Base-by-base conservation (phyloP, 1,139 yeast species). In the Debaryomyces sp. region DNA sequence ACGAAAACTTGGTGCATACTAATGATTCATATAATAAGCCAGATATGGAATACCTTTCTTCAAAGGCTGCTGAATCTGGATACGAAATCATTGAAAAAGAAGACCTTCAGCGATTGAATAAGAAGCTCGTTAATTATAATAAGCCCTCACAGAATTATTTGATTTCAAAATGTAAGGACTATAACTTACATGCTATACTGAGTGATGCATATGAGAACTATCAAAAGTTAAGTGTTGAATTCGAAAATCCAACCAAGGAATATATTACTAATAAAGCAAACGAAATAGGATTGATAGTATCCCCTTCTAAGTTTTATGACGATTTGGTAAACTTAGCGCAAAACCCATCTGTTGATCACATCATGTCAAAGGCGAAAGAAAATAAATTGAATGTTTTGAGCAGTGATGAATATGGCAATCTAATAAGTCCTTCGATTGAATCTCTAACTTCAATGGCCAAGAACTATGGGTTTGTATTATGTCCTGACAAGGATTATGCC, bases 91-190 rank as follows among this genome's bases (percentile, higher is more conserved):
- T 68, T 22, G 55, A 56, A 12, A 35, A 53, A 3, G 54, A 55
- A 8, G 61, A 63, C 15, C 55, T 64, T 33, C 46, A 56, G 6
- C 51, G 54, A 23, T 56, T 67, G 43, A 51, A 50, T 10, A 59
- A 62, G 36, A 49, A 55, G 2, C 46, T 48, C 1, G 37, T 50
- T 5, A 54, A 41, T 18, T 59, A 47, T 41, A 46, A 51, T 13
- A 50, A 50, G 5, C 80, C 80, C 0, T 54, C 77, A 1, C 62
- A 62, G 41, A 41, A 64, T 1, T 71, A 66, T 46, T 56, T 73
- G 35, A 48, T 56, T 9, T 56, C 63, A 2, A 66, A 68, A 46
- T 65, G 68, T 43, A 55, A 62, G 33, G 60, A 59, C 2, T 56
- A 58, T 5, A 55, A 65, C 9, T 55, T 67, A 48, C 66, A 61